Conservation (phyloP, 176 grass and related monocot species). For the barley (Hordeum vulgare) region MorexV3_pseudomolecules_assembly NC_058524.1:94104228-94104727, state of each 20-base stretch:
- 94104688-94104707: too few species aligned
- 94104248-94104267: slow-evolving; percentile 39
- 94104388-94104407: slow-evolving; percentile 82
- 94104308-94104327: slow-evolving; percentile 78
- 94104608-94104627: too few species aligned
- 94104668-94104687: too few species aligned
- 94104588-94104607: too few species aligned
- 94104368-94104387: slow-evolving; percentile 73
- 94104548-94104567: too few species aligned
- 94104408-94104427: slow-evolving; percentile 91
- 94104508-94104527: slow-evolving; percentile 86
- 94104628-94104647: too few species aligned
- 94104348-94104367: slow-evolving; percentile 93
- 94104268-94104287: slow-evolving; percentile 84
- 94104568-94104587: too few species aligned
- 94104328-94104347: slow-evolving; percentile 78
- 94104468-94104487: slow-evolving; percentile 51
- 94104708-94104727: too few species aligned
- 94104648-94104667: too few species aligned
- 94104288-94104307: slow-evolving; percentile 83
- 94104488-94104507: slow-evolving; percentile 86
- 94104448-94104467: slow-evolving; percentile 70
- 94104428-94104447: slow-evolving; percentile 88
- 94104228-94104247: neutral
- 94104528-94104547: slow-evolving; percentile 6